phyloP scores from a whole-genome alignment of 768 basidiomycete species.

The Auriculariales sp. region DNA sequence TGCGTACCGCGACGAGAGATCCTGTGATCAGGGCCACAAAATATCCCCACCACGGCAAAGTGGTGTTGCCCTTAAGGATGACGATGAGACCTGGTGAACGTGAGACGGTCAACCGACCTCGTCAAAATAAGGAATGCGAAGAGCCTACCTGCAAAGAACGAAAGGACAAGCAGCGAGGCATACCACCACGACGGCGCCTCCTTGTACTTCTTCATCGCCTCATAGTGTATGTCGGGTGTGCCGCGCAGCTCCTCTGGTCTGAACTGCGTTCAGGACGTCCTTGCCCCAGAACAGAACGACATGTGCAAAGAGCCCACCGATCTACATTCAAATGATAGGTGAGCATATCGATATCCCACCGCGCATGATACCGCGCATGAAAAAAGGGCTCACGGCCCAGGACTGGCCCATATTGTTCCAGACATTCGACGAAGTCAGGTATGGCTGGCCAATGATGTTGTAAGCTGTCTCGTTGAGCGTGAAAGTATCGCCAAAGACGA shows the following conservation, averaged over 20 bases:
- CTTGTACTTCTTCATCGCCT: slow-evolving; percentile 43
- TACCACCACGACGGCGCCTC: slow-evolving; percentile 56
- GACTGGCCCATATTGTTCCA: slow-evolving; percentile 1
- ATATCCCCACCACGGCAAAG: slow-evolving; percentile 49
- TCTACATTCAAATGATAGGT: slow-evolving; percentile 17
- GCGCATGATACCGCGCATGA: too few species aligned
- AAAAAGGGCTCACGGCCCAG: slow-evolving; percentile 9
- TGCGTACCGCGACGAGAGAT: slow-evolving; percentile 11
- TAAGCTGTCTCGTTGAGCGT: slow-evolving; percentile 41
- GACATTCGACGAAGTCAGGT: slow-evolving; percentile 28
- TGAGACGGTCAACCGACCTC: slow-evolving; percentile 1
- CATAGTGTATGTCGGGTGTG: background rate
- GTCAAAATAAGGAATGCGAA: background rate
- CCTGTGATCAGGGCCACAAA: slow-evolving; percentile 41
- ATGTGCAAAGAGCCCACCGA: slow-evolving; percentile 46
- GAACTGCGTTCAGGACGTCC: slow-evolving; percentile 35
- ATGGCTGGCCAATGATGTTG: slow-evolving; percentile 32
- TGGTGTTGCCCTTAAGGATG: slow-evolving; percentile 41
- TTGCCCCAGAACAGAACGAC: slow-evolving; percentile 42
- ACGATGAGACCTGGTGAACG: slow-evolving; percentile 39
- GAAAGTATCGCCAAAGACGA: slow-evolving; percentile 38
- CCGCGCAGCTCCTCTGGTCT: slow-evolving; percentile 5
- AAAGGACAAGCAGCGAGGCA: slow-evolving; percentile 26
- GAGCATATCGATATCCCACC: slow-evolving; percentile 29
- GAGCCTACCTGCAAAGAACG: slow-evolving; percentile 39